Evolutionary conservation across 164 flowering plant species (phyloP), one percentile per base, ranked within the genome.

Genomic region (Akebia trifoliata): DNA sequence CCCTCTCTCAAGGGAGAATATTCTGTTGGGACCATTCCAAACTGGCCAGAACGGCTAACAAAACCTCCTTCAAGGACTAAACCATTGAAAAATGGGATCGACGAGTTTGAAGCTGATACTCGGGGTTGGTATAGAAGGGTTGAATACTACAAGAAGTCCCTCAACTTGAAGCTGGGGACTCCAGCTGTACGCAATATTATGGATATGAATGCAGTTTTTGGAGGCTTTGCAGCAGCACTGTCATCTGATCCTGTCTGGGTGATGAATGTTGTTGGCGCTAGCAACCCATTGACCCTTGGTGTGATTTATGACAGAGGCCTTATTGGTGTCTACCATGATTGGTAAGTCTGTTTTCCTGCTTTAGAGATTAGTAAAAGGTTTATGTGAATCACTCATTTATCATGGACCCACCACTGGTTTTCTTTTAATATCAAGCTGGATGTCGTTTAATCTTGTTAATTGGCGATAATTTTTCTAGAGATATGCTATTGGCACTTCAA

Each of bases 191-290:
- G 99, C 71, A 94, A 94, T 38, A 69, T 90, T 43, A 94, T 94
- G 99, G 99, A 94, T 63, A 85, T 90, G 99, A 90, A 88, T 80
- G 96, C 99, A 50, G 81, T 90, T 64, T 84, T 85, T 69, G 97
- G 99, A 39, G 95, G 97, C 43, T 94, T 94, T 78, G 96, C 99
- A 35, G 97, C 97, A 24, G 84, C 95, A 15, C 66, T 94, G 24
- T 15, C 55, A 29, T 72, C 86, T 47, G 93, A 94, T 70, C 95
- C 95, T 62, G 87, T 90, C 36, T 94, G 99, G 99, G 99, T 94
- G 31, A 94, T 90, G 97, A 94, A 94, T 66, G 93, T 86, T 53
- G 89, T 90, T 74, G 96, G 97, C 57, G 73, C 91, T 62, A 75
- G 74, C 59, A 86, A 80, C 64, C 73, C 81, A 12, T 79, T 77